Evolutionary conservation across 2,329 filamentous ascomycete genomes (phyloP), one percentile per base, ranked within the genome.

Genomic region (Stagonosporopsis chrysanthemi): DNA sequence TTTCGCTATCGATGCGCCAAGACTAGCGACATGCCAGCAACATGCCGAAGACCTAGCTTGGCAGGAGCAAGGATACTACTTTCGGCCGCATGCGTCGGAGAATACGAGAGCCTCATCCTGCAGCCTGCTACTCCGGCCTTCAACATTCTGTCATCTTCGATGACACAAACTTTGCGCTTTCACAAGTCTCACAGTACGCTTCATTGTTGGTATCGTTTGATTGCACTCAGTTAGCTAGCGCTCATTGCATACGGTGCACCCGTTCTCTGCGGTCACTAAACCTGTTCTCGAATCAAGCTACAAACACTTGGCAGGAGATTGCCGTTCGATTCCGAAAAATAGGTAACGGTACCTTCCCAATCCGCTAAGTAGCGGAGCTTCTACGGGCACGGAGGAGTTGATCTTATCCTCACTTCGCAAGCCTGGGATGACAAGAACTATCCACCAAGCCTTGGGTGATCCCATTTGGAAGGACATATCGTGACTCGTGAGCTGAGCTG

Each of bases 31-130:
- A n/a, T 11, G 17, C 40, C 29, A 38, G 31, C 31, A 22, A 45
- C 7, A 14, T 31, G 19, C 50, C 24, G 19, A 19, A 19, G 5
- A 6, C 4, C 17, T 24, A 26, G 35, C 17, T 26, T 19, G 44
- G 42, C 19, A 29, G 17, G n/a, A 36, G 42, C 5, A 22, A n/a
- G 9, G 19, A 24, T 41, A n/a, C 43, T n/a, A 17, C 2, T 5
- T 53, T 33, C n/a, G 36, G 36, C 33, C 24, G 26, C 36, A 23
- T 36, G 22, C 41, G 26, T 35, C 50, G 28, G 43, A 35, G 28
- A 38, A 54, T 31, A 47, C 51, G 36, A 35, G 19, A 46, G 50
- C 50, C 50, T 46, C 36, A 38, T 42, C n/a, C 29, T 28, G 19
- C 28, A 39, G 9, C 26, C n/a, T 39, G 19, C 4, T 40, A 46